phyloP scores from a whole-genome alignment of 2,329 filamentous ascomycete species.

The Pseudocercospora vitis region DNA sequence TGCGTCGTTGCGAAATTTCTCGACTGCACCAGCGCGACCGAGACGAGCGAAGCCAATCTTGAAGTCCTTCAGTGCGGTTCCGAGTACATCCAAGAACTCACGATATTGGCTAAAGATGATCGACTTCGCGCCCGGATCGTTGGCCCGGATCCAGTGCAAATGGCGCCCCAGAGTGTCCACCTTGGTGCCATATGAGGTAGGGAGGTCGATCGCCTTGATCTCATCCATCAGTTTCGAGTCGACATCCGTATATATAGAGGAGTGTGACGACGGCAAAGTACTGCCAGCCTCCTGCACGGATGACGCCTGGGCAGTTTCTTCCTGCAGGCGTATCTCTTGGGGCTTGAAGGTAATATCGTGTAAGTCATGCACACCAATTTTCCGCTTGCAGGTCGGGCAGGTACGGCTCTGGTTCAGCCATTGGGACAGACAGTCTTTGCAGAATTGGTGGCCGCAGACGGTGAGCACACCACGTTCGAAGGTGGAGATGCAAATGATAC shows the following conservation, averaged over 20 bases:
- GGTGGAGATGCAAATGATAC: conserved; percentile 77
- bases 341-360: conserved; percentile 84
- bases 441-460: conserved; percentile 88
- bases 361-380: conserved; percentile 65
- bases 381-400: conserved; percentile 81
- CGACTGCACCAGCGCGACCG: conserved; percentile 66
- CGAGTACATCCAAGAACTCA: conserved; percentile 75
- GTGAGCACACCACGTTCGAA: conserved; percentile 82
- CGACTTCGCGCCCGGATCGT: conserved; percentile 83
- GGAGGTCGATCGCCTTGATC: conserved; percentile 78
- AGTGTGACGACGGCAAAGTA: conserved; percentile 19
- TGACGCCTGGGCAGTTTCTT: conserved; percentile 43
- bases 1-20: conserved; percentile 74
- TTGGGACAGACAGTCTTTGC: conserved; percentile 76
- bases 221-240: conserved; percentile 68
- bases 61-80: conserved; percentile 67
- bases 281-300: conserved; percentile 9
- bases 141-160: conserved; percentile 77
- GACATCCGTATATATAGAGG: conserved; percentile 74
- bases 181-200: conserved; percentile 77
- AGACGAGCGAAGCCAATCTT: conserved; percentile 74
- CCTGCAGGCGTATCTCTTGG: conserved; percentile 67
- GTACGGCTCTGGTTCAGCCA: conserved; percentile 76
- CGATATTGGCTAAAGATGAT: conserved; percentile 93
- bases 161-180: conserved; percentile 75